A percentile compares a stretch with the other conserved stretches of the same genome.
These are phyloP conservation scores for Populus deltoides DNA, from an alignment of 345 rosid genomes.

Conservation along the genomic window DNA sequence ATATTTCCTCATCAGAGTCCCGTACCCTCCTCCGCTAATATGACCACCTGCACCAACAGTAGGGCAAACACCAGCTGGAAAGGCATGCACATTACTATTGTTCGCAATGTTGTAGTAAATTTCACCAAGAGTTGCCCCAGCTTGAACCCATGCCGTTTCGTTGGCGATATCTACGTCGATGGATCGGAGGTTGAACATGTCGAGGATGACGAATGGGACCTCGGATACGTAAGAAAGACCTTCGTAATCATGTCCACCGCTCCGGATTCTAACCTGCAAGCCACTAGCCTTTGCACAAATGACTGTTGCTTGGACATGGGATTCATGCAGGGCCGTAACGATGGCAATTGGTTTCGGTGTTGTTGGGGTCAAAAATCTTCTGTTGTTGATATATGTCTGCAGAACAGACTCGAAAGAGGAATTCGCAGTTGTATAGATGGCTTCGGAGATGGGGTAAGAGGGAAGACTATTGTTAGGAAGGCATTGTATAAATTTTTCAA, in stretches of 20 bases:
- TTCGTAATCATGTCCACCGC: constrained; percentile 13
- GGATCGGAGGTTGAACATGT: constrained; percentile 1
- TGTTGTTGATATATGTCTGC: not conserved
- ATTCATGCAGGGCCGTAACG: not conserved
- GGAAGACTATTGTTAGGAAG: not conserved
- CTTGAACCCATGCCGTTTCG: constrained; percentile 9
- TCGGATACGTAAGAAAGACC: constrained; percentile 5
- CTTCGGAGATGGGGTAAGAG: not conserved
- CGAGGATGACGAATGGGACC: constrained; percentile 5
- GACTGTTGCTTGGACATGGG: constrained; percentile 10
- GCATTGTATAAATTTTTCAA: not conserved
- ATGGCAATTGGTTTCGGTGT: constrained; percentile 1
- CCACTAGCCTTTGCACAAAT: not conserved
- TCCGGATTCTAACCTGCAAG: constrained; percentile 1
- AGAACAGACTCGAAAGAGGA: not conserved
- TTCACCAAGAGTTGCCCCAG: constrained; percentile 9
- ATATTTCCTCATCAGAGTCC: constrained; percentile 4
- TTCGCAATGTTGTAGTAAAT: constrained; percentile 6
- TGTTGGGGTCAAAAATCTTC: not conserved
- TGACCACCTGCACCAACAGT: constrained; percentile 3
- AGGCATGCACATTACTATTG: constrained; percentile 1
- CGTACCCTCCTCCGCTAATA: constrained; percentile 12
- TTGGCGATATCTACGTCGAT: not conserved
- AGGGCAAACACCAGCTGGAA: constrained; percentile 9
- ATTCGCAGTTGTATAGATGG: not conserved